Base-by-base conservation (phyloP, 1,284 basidiomycete species). In the Exobasidium cylindrosporum region DNA sequence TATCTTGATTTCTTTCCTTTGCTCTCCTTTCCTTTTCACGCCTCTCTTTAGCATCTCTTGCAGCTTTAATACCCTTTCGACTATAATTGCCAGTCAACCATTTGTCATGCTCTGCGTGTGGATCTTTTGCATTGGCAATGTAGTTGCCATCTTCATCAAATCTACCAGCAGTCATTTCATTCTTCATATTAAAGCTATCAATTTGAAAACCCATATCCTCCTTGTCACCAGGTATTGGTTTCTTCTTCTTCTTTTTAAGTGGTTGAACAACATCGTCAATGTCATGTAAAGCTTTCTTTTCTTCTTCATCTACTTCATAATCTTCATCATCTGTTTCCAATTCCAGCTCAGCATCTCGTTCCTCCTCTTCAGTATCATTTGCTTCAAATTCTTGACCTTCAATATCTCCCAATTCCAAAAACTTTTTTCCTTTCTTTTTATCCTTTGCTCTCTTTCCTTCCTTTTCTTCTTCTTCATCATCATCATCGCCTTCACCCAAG, bases 161-260 rank as follows among this genome's bases (percentile, higher is more conserved):
- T 73, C 92, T 90, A 32, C 96, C 96, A 79, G 96, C 91, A 74
- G 91, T 88, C 89, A 99, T 94, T 84, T 99, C 96, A 69, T 90
- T 89, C 69, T 93, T 90, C 96, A 99, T 97, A 81, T 99, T 97
- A 86, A 99, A 99, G 31, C 90, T 89, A 6, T 91, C 94, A 13
- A 97, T 80, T 74, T 94, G 90, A 81, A 84, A 92, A 0, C 94
- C 96, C 93, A 96, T 95, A 13, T 29, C 56, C 17, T 60, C 17
- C 6, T 29, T 7, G 1, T 57, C 60, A 2, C 32, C 57, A 1
- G 47, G 47, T 24, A 54, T 68, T 65, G 23, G 54, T 4, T 28
- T 66, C 58, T 54, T 43, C 53, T 17, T 43, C 46, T 26, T n/a
- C 3, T 56, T n/a, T 26, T 26, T 64, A 57, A 4, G 67, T 70